Percentiles rank a stretch among this genome's conserved stretches.
phyloP scores from a whole-genome alignment of 169 alveolate genomes.

The Amoebophrya sp. region DNA sequence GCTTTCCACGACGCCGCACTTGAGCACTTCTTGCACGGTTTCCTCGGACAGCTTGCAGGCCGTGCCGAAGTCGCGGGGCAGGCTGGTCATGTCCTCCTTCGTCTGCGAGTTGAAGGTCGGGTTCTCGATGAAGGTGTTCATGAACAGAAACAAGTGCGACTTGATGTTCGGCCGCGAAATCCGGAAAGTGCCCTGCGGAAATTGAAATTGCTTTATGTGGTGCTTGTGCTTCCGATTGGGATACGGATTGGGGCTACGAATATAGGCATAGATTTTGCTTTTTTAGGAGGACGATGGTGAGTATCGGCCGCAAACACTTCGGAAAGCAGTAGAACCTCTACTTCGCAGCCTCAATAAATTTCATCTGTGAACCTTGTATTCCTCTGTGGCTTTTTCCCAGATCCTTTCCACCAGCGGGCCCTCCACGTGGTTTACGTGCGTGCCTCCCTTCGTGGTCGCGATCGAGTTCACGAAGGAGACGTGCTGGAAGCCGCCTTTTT shows the following conservation, averaged over 20 bases:
- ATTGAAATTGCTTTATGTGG: too few species aligned
- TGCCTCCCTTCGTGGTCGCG: slow-evolving; percentile 91
- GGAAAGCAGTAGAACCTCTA: too few species aligned
- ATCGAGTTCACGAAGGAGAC: slow-evolving; percentile 92
- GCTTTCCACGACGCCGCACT: slow-evolving; percentile 71
- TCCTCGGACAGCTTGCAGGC: slow-evolving; percentile 69
- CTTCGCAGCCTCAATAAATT: too few species aligned
- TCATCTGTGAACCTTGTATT: too few species aligned
- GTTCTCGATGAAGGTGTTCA: slow-evolving; percentile 83
- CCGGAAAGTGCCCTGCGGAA: not conserved
- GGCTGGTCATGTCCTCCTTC: slow-evolving; percentile 86
- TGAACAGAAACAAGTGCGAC: slow-evolving; percentile 78
- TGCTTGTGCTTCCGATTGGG: too few species aligned
- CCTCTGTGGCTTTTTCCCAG: slow-evolving; percentile 63
- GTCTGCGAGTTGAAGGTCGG: slow-evolving; percentile 97
- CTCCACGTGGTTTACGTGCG: slow-evolving; percentile 84
- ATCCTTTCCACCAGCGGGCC: slow-evolving; percentile 79
- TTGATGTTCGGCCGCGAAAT: slow-evolving; percentile 41
- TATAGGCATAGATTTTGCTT: too few species aligned
- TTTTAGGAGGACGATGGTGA: too few species aligned
- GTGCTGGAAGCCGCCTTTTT: slow-evolving; percentile 65
- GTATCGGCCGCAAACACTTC: too few species aligned
- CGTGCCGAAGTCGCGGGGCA: slow-evolving; percentile 73
- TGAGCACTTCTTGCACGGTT: slow-evolving; percentile 66
- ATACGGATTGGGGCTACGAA: too few species aligned